phyloP scores from a whole-genome alignment of 257 asterid species.

The Petunia secreta region DNA sequence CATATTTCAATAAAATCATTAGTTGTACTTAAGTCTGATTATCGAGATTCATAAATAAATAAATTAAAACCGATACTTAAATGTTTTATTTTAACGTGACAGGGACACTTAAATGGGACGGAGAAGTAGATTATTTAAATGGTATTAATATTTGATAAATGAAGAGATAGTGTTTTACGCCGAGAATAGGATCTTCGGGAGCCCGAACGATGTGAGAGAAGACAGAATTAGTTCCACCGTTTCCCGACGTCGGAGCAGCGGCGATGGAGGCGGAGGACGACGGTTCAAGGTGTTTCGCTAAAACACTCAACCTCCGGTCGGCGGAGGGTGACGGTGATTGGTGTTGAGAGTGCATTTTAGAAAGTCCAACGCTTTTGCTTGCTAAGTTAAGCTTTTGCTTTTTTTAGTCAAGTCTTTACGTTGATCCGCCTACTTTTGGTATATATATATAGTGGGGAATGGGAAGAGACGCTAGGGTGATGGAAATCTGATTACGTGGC shows the following conservation, averaged over 20 bases:
- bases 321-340: slow-evolving; percentile 41
- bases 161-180: slow-evolving; percentile 49
- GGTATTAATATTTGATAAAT: neutral
- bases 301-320: slow-evolving; percentile 71
- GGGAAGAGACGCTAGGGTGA: slow-evolving; percentile 14
- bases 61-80: neutral
- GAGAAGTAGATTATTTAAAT: neutral
- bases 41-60: neutral
- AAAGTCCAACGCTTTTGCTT: neutral
- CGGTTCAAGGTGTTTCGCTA: slow-evolving; percentile 66
- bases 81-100: neutral
- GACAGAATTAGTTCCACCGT: slow-evolving; percentile 46
- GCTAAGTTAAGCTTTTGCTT: slow-evolving; percentile 26
- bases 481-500: slow-evolving; percentile 22
- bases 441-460: neutral
- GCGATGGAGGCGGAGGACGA: slow-evolving; percentile 38
- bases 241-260: slow-evolving; percentile 68
- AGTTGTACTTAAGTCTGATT: neutral
- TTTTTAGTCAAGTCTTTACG: neutral
- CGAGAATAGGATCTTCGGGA: slow-evolving; percentile 98
- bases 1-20: too few species aligned
- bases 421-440: neutral
- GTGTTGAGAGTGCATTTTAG: slow-evolving; percentile 48
- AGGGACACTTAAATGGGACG: neutral
- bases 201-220: slow-evolving; percentile 74